Base-by-base conservation (phyloP, 2,329 filamentous ascomycete genomes). In the Orbilia javanica region DNA sequence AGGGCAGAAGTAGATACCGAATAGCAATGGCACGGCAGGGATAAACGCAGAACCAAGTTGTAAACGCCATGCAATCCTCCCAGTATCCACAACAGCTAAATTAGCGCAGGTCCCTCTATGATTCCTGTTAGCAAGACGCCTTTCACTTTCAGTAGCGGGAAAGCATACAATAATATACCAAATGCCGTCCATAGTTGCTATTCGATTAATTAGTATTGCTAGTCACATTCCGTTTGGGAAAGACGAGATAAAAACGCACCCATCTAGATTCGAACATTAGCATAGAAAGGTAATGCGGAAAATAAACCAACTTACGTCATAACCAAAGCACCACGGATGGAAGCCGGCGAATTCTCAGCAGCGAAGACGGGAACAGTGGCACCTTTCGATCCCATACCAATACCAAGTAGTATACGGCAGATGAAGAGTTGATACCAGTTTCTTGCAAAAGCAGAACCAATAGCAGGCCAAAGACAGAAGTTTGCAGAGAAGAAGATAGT, bases 401-500 rank as follows among this genome's bases (percentile, higher is more conserved):
- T 74, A 27, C 79, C 79, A 4, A 90, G 85, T 0, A 91, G 85
- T 15, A 88, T 84, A 84, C 88, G 87, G 68, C 85, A 86, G n/a
- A 86, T 84, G 46, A 89, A 86, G 2, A 91, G 84, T 80, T 90
- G 86, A 7, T 83, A 83, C 89, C 89, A 92, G 39, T 83, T 88
- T 79, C 90, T 88, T 7, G 86, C 86, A 15, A 89, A 81, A 0
- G 87, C 91, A 66, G 88, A 89, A n/a, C 90, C 91, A 79, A 94
- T 89, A 1, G 91, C 89, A 1, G 91, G 87, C 82, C 91, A 87
- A 31, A 93, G 85, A 82, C 88, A 91, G 82, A 92, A 90, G 80
- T 90, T 84, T 11, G 88, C 89, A 5, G 87, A 87, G 53, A 90
- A 82, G 82, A 91, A 91, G 77, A 92, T 92, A 53, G 88, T 88